Evolutionary conservation across 2,329 filamentous ascomycete species (phyloP).

Genomic region (Alternaria dauci): DNA sequence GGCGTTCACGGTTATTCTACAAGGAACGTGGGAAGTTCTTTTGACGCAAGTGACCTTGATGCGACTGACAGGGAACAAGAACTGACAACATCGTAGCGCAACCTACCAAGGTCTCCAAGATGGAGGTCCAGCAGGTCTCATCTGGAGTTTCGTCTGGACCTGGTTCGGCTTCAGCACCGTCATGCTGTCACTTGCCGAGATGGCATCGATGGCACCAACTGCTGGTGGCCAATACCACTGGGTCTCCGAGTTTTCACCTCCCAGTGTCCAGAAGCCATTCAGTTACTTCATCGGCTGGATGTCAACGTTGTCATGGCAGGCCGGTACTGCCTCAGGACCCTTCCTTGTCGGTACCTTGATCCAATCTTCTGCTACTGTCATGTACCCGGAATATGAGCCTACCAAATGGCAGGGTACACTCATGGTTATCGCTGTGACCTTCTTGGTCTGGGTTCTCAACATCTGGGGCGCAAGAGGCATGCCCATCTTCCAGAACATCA

Average conservation of each 20-base stretch:
- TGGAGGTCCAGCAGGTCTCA: conserved; percentile 44
- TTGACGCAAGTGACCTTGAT: conserved; percentile 33
- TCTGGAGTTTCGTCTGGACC: conserved; percentile 49
- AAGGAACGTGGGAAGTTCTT: conserved; percentile 47
- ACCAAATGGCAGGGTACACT: conserved; percentile 60
- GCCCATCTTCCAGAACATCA: conserved; percentile 48
- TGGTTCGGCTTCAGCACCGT: conserved; percentile 45
- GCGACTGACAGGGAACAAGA: background rate
- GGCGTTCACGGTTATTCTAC: conserved; percentile 46
- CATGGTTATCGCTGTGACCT: conserved; percentile 57
- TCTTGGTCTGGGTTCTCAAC: conserved; percentile 56
- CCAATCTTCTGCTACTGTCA: conserved; percentile 53
- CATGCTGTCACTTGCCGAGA: conserved; percentile 46
- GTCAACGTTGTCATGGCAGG: conserved; percentile 60
- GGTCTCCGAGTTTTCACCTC: conserved; percentile 47
- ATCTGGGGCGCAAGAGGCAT: conserved; percentile 42
- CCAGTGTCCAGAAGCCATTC: conserved; percentile 37
- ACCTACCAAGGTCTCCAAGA: conserved; percentile 42
- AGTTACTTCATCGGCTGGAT: conserved; percentile 57
- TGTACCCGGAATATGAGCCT: conserved; percentile 54
- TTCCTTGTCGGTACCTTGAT: conserved; percentile 60
- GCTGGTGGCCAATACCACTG: conserved; percentile 49
- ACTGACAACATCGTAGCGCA: conserved; percentile 27
- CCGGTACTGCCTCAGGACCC: conserved; percentile 58
- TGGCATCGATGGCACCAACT: conserved; percentile 48